Percentiles rank a stretch among this genome's conserved stretches.
Conservation (phyloP, 805 yeast species). For the Brettanomyces custersianus region DNA sequence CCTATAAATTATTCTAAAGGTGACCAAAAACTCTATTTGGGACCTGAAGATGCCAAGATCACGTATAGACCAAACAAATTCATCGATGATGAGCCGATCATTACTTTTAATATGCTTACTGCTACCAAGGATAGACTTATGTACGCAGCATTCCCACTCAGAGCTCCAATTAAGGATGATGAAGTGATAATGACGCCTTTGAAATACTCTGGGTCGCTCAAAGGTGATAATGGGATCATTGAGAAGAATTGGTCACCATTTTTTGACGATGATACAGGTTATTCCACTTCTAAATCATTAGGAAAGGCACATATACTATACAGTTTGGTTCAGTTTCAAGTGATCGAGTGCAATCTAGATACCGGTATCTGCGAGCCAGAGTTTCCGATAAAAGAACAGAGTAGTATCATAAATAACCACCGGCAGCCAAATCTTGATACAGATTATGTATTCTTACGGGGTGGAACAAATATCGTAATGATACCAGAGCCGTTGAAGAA, state of each 20-base stretch:
- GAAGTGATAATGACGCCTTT: slow-evolving; percentile 8
- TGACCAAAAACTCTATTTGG: slow-evolving; percentile 7
- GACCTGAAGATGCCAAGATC: slow-evolving; percentile 26
- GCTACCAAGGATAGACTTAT: slow-evolving; percentile 11
- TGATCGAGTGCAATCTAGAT: slow-evolving; percentile 14
- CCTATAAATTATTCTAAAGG: slow-evolving; percentile 19
- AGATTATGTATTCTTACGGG: slow-evolving; percentile 8
- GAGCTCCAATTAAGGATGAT: slow-evolving; percentile 6
- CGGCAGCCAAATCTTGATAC: background rate
- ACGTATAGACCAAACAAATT: slow-evolving; percentile 21
- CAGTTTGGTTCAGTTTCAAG: slow-evolving; percentile 11
- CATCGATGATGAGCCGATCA: slow-evolving; percentile 27
- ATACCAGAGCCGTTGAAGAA: slow-evolving; percentile 10
- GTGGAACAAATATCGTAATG: slow-evolving; percentile 16
- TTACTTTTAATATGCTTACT: slow-evolving; percentile 27
- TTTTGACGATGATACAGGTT: slow-evolving; percentile 13
- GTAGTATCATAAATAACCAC: background rate
- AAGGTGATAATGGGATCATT: slow-evolving; percentile 14
- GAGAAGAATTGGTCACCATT: slow-evolving; percentile 27
- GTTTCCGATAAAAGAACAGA: slow-evolving; percentile 14
- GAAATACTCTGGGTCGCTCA: slow-evolving; percentile 20
- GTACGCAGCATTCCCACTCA: slow-evolving; percentile 16
- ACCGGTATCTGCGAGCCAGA: slow-evolving; percentile 9
- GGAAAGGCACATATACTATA: slow-evolving; percentile 14
- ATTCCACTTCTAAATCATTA: slow-evolving; percentile 5